phyloP scores from a whole-genome alignment of 768 basidiomycete genomes.

The Mycena crocata region DNA sequence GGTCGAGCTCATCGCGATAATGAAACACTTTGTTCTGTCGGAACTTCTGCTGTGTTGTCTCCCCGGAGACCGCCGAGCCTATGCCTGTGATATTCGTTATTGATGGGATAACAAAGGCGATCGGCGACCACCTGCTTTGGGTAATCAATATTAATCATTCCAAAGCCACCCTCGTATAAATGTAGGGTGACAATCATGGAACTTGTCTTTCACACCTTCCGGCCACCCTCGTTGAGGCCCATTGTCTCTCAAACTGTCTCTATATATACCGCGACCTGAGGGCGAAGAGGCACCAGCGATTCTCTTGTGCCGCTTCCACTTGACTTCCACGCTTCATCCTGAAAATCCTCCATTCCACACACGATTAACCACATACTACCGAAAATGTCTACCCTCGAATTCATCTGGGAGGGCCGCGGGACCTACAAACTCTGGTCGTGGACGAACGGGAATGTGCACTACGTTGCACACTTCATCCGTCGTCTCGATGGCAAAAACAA shows the following conservation, averaged over 20 bases:
- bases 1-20: too few relatives aligned
- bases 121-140: not conserved
- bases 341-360: too few relatives aligned
- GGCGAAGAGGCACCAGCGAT: too few relatives aligned
- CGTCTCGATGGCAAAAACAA: not conserved
- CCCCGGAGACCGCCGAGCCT: too few relatives aligned
- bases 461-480: constrained; percentile 30
- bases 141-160: too few relatives aligned
- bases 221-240: not conserved
- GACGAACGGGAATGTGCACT: constrained; percentile 28
- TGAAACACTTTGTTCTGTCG: too few relatives aligned
- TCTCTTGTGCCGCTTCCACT: not conserved
- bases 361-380: too few relatives aligned
- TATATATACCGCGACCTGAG: constrained; percentile 5
- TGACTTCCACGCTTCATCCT: not conserved
- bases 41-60: too few relatives aligned
- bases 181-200: not conserved
- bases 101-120: not conserved
- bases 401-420: constrained; percentile 24
- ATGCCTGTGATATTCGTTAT: not conserved
- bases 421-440: constrained; percentile 34
- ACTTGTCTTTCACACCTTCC: not conserved
- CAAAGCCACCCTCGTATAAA: constrained; percentile 12
- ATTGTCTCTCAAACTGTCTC: not conserved
- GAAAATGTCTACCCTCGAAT: constrained; percentile 32